Base-by-base conservation (phyloP, 208 protist genomes). In the Crithidia mellificae region DNA sequence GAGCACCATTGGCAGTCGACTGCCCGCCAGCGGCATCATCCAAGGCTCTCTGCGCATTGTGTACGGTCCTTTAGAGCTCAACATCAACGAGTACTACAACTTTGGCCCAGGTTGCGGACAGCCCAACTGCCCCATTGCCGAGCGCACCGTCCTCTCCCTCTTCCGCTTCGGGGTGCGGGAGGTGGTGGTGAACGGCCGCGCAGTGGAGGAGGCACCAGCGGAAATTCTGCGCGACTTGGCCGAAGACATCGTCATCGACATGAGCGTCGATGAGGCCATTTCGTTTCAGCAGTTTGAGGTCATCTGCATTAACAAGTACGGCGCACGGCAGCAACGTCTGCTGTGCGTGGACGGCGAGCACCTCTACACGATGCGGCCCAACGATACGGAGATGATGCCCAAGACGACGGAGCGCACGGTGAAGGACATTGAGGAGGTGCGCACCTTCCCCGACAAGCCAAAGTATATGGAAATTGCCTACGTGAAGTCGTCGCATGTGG, bases 391-490 rank as follows among this genome's bases (percentile, higher is more conserved):
- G 59, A 46, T 72, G 63, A 53, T 84, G 38, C 72, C 79, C 32
- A 83, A 80, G 25, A 88, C 72, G 47, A 85, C 80, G 39, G 85
- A 95, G 72, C 78, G 85, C 15, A 70, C 72, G 12, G 83, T 93
- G 51, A 87, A 80, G 53, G 90, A 95, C 59, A 84, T 95, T 50
- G 87, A 91, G 59, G 85, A 91, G 63, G 81, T 95, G 11, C 52
- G 72, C 17, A 52, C 74, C 20, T 88, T 85, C 44, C 74, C 80
- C 19, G 87, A 88, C 55, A 89, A 80, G 24, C 81, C 90, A 6
- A 91, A 85, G 72, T 95, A 92, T 78, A 81, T 92, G 72, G 90
- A 95, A 64, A 90, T 95, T 58, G 72, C 72, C 15, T 95, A 95
- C 62, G 76, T 57, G 3, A 84, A 78, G 65, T 44, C 77, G 12